Evolutionary conservation across 2,329 filamentous ascomycete genomes (phyloP), one percentile per base, ranked within the genome.

Genomic region (Calycina herbarum): DNA sequence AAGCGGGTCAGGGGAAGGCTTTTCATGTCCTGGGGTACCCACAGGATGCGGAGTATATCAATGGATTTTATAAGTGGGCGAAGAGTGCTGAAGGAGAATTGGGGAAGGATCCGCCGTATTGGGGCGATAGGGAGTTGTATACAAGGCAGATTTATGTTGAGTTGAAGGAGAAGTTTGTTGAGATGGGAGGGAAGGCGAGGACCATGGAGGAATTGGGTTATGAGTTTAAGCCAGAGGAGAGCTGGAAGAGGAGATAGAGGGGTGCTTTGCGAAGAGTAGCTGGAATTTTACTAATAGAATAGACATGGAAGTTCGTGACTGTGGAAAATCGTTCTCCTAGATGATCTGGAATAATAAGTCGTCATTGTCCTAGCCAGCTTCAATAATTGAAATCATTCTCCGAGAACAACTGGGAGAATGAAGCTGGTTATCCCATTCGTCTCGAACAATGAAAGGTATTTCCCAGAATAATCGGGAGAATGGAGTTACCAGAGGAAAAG

Each of bases 81-180:
- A 75, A 79, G 85, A 82, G 84, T n/a, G 74, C 79, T 0, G 58
- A 59, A 5, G 7, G 82, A 72, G 68, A 79, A 15, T 66, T 70
- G 24, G 89, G 89, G 1, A 94, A 93, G 76, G 78, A 83, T 69
- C 89, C 92, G 33, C 89, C 89, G 2, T 79, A 79, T 31, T 97
- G 94, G 93, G 83, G 85, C 8, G 84, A 87, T 58, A 85, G 87
- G 77, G 80, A 90, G 71, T 85, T 87, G 62, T 96, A 92, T 92
- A 83, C 90, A 73, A 83, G 94, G 20, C 82, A 84, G 65, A 82
- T 87, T 3, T 91, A 90, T 71, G 82, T 85, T 0, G 82, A 87
- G 13, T 91, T 94, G 42, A 91, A 92, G 77, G 83, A 88, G 71
- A 85, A 83, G 35, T 97, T 95, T 75, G 84, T 89, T 65, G 81